phyloP scores from a whole-genome alignment of 352 stramenopile species.

The Peronosclerospora sorghi region DNA sequence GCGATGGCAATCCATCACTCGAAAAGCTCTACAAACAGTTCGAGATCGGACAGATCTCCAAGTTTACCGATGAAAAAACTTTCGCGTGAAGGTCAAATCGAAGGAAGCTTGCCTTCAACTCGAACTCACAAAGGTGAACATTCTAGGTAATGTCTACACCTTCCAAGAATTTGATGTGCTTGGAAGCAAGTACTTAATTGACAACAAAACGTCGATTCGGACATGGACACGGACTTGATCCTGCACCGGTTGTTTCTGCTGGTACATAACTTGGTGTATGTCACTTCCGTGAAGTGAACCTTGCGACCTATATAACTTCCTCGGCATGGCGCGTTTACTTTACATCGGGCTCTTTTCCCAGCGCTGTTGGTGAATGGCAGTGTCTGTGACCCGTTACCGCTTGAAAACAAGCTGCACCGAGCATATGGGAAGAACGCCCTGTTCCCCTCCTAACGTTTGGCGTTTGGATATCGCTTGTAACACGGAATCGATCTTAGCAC shows the following conservation, averaged over 20 bases:
- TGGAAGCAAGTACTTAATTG: background rate
- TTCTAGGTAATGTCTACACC: background rate
- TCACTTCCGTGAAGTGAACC: background rate
- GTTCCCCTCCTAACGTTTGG: background rate
- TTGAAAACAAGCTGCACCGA: background rate
- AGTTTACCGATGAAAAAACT: background rate
- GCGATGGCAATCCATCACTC: background rate
- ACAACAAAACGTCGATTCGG: background rate
- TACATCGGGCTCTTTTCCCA: background rate
- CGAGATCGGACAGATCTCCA: too few species aligned
- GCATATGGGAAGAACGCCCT: background rate
- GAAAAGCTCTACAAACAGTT: background rate
- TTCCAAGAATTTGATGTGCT: background rate
- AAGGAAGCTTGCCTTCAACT: background rate
- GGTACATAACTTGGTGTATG: background rate
- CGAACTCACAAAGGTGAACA: background rate
- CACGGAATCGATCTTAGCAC: background rate
- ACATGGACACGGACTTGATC: too few species aligned
- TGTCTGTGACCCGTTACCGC: background rate
- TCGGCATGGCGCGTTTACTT: background rate
- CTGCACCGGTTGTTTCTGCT: background rate
- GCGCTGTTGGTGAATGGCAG: background rate
- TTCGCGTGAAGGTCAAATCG: background rate
- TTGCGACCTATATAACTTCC: background rate
- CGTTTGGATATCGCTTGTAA: background rate